These are phyloP conservation scores for Aspergillus cavernicola DNA, from an alignment of 495 filamentous ascomycete genomes.

Conservation along the genomic window DNA sequence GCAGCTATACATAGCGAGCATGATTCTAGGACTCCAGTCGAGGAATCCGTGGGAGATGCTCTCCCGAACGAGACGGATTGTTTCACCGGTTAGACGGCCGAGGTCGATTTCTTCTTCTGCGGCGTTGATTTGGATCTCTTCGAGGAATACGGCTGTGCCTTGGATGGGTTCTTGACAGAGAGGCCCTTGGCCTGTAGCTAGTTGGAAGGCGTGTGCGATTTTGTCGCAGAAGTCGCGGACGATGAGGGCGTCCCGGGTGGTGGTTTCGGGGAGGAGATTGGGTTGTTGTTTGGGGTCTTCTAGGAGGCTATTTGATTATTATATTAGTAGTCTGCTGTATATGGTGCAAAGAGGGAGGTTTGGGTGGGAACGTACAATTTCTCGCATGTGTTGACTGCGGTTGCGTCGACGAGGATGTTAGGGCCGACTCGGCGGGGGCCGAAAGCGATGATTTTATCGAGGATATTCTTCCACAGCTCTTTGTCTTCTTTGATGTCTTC, in stretches of 20 bases:
- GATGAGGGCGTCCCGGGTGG: conserved; percentile 52
- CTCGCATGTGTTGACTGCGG: conserved; percentile 64
- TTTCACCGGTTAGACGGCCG: conserved; percentile 84
- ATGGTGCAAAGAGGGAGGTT: not conserved
- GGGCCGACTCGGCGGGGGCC: conserved; percentile 81
- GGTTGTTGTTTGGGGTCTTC: conserved; percentile 38
- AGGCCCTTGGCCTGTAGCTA: conserved; percentile 84
- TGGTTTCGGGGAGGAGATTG: conserved; percentile 18
- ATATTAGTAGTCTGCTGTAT: not conserved
- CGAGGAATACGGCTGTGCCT: conserved; percentile 87
- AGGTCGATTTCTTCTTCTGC: conserved; percentile 64
- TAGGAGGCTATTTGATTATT: conserved; percentile 26
- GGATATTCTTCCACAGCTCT: conserved; percentile 71
- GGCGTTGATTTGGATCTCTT: conserved; percentile 62
- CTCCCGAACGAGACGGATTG: conserved; percentile 81
- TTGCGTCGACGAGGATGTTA: conserved; percentile 86
- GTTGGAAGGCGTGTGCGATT: conserved; percentile 87
- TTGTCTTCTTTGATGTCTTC: conserved; percentile 57
- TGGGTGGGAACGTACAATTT: no score
- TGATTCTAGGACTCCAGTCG: conserved; percentile 89
- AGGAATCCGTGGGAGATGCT: conserved; percentile 85
- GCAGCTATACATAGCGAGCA: conserved; percentile 97
- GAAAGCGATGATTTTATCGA: conserved; percentile 84
- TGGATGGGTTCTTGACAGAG: conserved; percentile 93
- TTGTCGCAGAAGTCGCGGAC: conserved; percentile 82